Conservation (phyloP, 164 flowering plant genomes). For the Macadamia integrifolia region DNA sequence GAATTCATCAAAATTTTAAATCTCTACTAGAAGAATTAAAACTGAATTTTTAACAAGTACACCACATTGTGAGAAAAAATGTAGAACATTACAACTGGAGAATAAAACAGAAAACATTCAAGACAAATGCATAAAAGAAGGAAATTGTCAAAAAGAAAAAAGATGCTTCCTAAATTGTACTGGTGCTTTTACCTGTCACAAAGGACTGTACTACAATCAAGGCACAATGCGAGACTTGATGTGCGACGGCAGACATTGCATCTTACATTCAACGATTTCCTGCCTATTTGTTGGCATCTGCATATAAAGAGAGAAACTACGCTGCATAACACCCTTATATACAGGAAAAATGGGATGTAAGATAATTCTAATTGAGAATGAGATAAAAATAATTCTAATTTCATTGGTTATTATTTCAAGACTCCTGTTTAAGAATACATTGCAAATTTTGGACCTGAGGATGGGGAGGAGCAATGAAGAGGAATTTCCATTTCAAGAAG, state of each 20-base stretch:
- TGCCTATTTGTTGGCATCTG: constrained; percentile 76
- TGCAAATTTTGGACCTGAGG: too few species aligned
- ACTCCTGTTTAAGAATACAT: too few species aligned
- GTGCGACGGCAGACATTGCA: constrained; percentile 60
- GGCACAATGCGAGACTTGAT: constrained; percentile 64
- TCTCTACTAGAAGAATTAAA: neutral
- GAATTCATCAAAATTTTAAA: neutral
- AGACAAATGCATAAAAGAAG: neutral
- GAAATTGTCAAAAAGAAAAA: neutral
- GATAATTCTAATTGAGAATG: neutral
- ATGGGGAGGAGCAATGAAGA: too few species aligned
- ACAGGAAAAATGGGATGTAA: neutral
- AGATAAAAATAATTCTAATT: too few species aligned
- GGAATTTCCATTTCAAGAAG: too few species aligned
- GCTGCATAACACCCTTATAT: neutral
- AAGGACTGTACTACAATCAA: constrained; percentile 46
- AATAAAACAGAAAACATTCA: neutral
- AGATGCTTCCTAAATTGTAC: neutral
- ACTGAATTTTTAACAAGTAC: neutral
- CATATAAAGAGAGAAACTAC: constrained; percentile 10
- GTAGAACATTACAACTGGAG: neutral
- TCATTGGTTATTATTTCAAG: too few species aligned
- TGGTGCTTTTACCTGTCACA: constrained; percentile 62
- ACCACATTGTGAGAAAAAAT: neutral
- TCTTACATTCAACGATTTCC: constrained; percentile 31